These are phyloP conservation scores for Strigomonas galati DNA, from an alignment of 208 protist genomes.

Conservation along the genomic window DNA sequence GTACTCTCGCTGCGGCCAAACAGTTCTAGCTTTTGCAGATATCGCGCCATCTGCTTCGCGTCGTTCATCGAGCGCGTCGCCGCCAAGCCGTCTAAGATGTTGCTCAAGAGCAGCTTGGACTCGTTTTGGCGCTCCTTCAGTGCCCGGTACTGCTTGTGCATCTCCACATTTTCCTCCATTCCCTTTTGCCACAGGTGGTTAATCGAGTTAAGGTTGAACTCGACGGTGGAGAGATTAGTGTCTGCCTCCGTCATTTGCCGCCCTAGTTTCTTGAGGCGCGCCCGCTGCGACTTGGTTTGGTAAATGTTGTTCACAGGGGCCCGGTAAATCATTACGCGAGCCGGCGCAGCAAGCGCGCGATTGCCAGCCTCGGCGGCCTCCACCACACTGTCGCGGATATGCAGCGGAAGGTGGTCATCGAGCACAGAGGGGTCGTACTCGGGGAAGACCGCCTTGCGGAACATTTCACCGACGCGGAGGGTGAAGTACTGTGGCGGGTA, in stretches of 20 bases:
- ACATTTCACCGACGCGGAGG: conserved; percentile 31
- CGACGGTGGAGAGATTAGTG: conserved; percentile 63
- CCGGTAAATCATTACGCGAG: conserved; percentile 59
- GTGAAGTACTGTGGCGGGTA: conserved; percentile 69
- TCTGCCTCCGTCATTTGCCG: conserved; percentile 30
- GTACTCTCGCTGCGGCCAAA: conserved; percentile 70
- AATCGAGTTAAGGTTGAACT: conserved; percentile 74
- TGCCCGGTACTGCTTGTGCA: conserved; percentile 74
- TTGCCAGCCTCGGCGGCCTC: conserved; percentile 66
- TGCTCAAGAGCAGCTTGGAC: conserved; percentile 57
- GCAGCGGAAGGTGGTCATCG: conserved; percentile 43
- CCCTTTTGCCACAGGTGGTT: conserved; percentile 76
- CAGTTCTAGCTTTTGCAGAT: conserved; percentile 75
- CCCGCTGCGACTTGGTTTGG: conserved; percentile 40
- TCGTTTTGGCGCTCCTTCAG: conserved; percentile 50
- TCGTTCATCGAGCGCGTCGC: conserved; percentile 49
- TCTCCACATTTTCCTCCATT: conserved; percentile 70
- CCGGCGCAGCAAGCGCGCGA: conserved; percentile 30
- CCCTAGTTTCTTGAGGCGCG: conserved; percentile 40
- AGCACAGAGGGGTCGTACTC: conserved; percentile 20
- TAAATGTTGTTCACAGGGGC: conserved; percentile 76
- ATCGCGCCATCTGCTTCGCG: conserved; percentile 39
- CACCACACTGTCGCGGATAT: conserved; percentile 53
- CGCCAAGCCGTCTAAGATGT: conserved; percentile 77
- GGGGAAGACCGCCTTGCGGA: conserved; percentile 38